These are phyloP conservation scores for Prosopis cineraria DNA, from an alignment of 306 rosid genomes.

Conservation along the genomic window DNA sequence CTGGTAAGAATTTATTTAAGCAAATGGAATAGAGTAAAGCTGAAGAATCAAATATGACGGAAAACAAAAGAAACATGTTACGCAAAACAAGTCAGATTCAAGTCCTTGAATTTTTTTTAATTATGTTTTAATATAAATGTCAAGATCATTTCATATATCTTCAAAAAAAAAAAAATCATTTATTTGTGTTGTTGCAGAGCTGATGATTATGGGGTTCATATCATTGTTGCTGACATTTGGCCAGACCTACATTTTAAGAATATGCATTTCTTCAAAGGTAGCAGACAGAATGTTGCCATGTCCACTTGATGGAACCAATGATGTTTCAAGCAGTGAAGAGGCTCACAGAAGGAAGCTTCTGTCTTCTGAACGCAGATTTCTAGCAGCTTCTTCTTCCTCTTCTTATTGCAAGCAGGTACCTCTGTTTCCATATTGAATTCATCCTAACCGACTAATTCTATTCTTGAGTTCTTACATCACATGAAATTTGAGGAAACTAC, in stretches of 20 bases:
- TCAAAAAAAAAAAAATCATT: background rate
- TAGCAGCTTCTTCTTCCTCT: constrained; percentile 47
- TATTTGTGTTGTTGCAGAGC: constrained; percentile 57
- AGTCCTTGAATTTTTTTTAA: too few species aligned
- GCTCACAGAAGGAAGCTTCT: constrained; percentile 66
- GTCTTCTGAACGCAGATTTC: constrained; percentile 61
- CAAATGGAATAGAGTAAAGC: too few species aligned
- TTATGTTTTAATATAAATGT: too few species aligned
- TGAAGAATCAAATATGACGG: too few species aligned
- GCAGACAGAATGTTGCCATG: constrained; percentile 85
- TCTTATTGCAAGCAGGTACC: constrained; percentile 57
- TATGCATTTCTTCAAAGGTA: constrained; percentile 61
- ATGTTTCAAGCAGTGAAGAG: constrained; percentile 26
- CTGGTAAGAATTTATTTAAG: constrained; percentile 52
- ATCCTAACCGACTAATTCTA: too few species aligned
- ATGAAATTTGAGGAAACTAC: too few species aligned
- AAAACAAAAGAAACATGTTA: too few species aligned
- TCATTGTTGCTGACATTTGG: constrained; percentile 87
- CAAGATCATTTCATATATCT: too few species aligned
- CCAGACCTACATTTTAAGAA: constrained; percentile 69
- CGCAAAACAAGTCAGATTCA: too few species aligned
- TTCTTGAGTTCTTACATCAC: too few species aligned
- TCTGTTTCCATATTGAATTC: background rate
- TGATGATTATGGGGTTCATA: constrained; percentile 96
- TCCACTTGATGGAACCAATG: background rate